These are phyloP conservation scores for Xylaria polymorpha DNA, from an alignment of 2,329 filamentous ascomycete species.

Conservation along the genomic window DNA sequence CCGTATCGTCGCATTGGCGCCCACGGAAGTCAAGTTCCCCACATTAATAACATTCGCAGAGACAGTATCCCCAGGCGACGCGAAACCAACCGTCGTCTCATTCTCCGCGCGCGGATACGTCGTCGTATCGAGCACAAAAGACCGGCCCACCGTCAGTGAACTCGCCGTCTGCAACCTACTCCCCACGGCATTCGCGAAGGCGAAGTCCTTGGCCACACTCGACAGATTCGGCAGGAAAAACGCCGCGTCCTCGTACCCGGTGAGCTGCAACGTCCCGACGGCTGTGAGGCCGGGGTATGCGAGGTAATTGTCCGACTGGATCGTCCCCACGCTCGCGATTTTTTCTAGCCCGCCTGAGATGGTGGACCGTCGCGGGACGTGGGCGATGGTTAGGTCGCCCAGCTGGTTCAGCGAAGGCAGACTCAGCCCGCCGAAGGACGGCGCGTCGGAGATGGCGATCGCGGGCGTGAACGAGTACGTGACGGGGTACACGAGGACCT, in stretches of 20 bases:
- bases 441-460: conserved; percentile 2
- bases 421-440: conserved; percentile 14
- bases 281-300: conserved; percentile 7
- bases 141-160: neutral
- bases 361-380: conserved; percentile 11
- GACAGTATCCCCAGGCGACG: neutral
- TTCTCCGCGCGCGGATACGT: neutral
- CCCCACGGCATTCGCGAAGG: conserved; percentile 7
- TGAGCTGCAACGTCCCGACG: conserved; percentile 2
- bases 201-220: neutral
- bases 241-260: conserved; percentile 11
- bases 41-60: neutral
- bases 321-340: conserved; percentile 12
- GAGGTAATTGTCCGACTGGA: conserved; percentile 7
- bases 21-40: conserved; percentile 13
- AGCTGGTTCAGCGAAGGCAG: conserved; percentile 12
- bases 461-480: conserved; percentile 23
- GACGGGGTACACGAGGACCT: conserved; percentile 13
- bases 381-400: neutral
- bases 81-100: conserved; percentile 4
- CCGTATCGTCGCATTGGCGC: conserved; percentile 9
- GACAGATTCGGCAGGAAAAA: conserved; percentile 14
- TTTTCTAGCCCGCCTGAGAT: neutral
- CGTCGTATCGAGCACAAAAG: conserved; percentile 6
- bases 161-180: conserved; percentile 2